These are phyloP conservation scores for Calophaca sinica DNA, from an alignment of 306 rosid genomes.

Conservation along the genomic window DNA sequence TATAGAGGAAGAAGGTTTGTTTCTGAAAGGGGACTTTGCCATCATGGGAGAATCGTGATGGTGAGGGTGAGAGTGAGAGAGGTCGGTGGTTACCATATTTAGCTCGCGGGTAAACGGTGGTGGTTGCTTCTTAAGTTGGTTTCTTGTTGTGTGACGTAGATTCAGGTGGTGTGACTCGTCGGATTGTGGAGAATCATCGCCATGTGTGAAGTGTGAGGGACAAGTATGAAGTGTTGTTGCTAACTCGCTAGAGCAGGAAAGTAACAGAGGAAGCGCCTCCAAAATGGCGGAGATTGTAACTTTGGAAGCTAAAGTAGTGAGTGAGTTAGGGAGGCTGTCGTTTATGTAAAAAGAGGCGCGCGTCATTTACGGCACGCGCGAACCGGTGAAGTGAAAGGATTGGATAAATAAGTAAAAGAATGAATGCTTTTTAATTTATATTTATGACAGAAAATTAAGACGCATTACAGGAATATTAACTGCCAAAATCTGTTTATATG, in stretches of 20 bases:
- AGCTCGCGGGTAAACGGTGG: not conserved
- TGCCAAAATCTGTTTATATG: no score
- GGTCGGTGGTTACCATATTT: not conserved
- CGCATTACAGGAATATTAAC: no score
- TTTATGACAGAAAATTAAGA: no score
- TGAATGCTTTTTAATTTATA: no score
- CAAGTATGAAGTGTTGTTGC: not conserved
- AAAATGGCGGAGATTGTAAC: not conserved
- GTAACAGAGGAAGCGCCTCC: not conserved
- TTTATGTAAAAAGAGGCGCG: not conserved
- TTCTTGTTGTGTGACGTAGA: not conserved
- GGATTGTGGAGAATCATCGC: not conserved
- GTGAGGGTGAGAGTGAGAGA: not conserved
- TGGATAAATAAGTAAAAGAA: no score
- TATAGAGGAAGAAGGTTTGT: slow-evolving; percentile 52
- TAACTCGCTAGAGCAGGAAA: slow-evolving; percentile 25
- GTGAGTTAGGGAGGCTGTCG: not conserved
- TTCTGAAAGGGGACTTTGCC: slow-evolving; percentile 55
- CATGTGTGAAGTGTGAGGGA: not conserved
- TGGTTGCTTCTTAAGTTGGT: not conserved
- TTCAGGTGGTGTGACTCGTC: not conserved
- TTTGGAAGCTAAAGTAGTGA: not conserved
- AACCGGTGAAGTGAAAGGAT: not conserved
- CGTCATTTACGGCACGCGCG: slow-evolving; percentile 1
- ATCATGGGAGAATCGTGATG: slow-evolving; percentile 49